Conservation (phyloP, 371 early-diverging fungal genomes). For the Mucor ambiguus region DNA sequence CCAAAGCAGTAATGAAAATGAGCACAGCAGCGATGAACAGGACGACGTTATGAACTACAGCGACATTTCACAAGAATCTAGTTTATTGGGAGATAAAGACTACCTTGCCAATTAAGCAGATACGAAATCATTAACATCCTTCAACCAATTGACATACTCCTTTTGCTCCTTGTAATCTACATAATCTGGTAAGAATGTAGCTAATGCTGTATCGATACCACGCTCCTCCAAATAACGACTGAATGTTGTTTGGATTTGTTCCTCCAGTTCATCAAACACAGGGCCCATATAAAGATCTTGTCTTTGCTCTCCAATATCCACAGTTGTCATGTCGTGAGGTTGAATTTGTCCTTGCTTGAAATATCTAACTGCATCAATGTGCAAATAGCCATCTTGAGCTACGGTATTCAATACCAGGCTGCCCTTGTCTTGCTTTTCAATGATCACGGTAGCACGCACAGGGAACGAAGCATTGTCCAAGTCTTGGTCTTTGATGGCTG, state of each 20-base stretch:
- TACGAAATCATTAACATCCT: slow-evolving; percentile 78
- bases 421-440: slow-evolving; percentile 65
- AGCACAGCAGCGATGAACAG: background rate
- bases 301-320: slow-evolving; percentile 62
- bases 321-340: slow-evolving; percentile 62
- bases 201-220: slow-evolving; percentile 80
- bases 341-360: slow-evolving; percentile 55
- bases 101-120: slow-evolving; percentile 52
- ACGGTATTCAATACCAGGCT: slow-evolving; percentile 70
- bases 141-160: slow-evolving; percentile 90
- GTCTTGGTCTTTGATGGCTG: background rate
- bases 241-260: slow-evolving; percentile 73
- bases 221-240: slow-evolving; percentile 87
- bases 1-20: background rate
- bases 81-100: slow-evolving; percentile 2
- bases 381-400: slow-evolving; percentile 76
- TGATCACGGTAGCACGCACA: slow-evolving; percentile 68
- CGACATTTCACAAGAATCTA: slow-evolving; percentile 14
- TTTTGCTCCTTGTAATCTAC: slow-evolving; percentile 94
- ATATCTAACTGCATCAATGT: slow-evolving; percentile 73
- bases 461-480: slow-evolving; percentile 31
- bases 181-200: slow-evolving; percentile 85
- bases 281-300: slow-evolving; percentile 34
- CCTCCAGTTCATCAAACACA: slow-evolving; percentile 35
- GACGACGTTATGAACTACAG: background rate